Evolutionary conservation across 495 filamentous ascomycete genomes (phyloP).

Genomic region (Cercophora samala): DNA sequence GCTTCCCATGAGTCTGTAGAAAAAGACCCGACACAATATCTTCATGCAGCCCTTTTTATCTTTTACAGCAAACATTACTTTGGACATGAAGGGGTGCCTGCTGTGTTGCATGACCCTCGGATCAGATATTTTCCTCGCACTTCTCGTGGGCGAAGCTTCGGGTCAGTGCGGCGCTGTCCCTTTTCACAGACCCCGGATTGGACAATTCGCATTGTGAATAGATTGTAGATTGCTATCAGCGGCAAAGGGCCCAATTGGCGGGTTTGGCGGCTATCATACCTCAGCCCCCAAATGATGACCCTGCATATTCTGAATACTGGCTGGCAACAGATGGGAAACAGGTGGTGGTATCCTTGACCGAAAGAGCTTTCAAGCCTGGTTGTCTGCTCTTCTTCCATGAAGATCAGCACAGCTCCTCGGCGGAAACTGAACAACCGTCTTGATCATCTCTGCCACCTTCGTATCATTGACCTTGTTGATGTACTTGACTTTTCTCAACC

Average conservation of each 20-base stretch:
- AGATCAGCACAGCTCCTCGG: background rate
- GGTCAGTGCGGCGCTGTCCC: background rate
- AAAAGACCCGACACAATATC: too few relatives aligned
- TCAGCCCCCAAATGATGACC: too few relatives aligned
- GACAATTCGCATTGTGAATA: background rate
- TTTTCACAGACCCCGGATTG: background rate
- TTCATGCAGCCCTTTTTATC: too few relatives aligned
- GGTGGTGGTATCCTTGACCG: too few relatives aligned
- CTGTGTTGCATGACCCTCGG: background rate
- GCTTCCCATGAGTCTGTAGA: too few relatives aligned
- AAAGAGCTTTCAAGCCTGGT: too few relatives aligned
- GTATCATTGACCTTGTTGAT: background rate
- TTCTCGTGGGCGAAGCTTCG: background rate
- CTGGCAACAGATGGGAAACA: too few relatives aligned
- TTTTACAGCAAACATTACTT: too few relatives aligned
- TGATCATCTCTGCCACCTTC: background rate
- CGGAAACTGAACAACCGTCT: background rate
- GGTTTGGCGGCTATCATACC: too few relatives aligned
- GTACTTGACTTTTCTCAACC: background rate
- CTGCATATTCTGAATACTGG: too few relatives aligned
- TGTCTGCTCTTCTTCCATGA: background rate
- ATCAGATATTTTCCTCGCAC: background rate
- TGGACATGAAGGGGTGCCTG: too few relatives aligned
- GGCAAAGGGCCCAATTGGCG: background rate
- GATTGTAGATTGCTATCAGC: background rate